Conservation (phyloP, 129 eudicot species). For the Tagetes erecta region DNA sequence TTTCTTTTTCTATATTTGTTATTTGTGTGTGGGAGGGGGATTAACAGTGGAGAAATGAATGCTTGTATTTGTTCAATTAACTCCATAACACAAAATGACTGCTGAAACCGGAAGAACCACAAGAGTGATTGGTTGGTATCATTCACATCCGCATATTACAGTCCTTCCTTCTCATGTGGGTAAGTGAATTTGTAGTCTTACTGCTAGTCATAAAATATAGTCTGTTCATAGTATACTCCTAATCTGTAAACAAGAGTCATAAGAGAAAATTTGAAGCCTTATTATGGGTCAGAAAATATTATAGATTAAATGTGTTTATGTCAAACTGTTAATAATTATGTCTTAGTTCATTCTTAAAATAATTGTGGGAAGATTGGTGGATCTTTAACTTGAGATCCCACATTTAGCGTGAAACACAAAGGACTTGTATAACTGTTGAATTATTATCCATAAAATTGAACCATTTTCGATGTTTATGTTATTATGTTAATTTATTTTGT, state of each 20-base stretch:
- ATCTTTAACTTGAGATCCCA: conserved; percentile 15
- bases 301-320: background rate
- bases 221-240: background rate
- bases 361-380: conserved; percentile 15
- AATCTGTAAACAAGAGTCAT: conserved; percentile 3
- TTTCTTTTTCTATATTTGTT: background rate
- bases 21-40: background rate
- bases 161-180: conserved; percentile 99
- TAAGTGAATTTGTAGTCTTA: conserved; percentile 39
- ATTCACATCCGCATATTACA: conserved; percentile 98
- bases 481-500: background rate
- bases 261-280: conserved; percentile 17
- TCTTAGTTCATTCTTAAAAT: conserved; percentile 1
- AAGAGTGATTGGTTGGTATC: conserved; percentile 99
- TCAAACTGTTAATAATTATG: background rate
- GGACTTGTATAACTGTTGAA: background rate
- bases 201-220: background rate
- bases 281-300: background rate
- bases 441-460: background rate
- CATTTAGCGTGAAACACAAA: conserved; percentile 9
- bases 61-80: conserved; percentile 48
- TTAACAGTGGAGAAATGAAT: background rate
- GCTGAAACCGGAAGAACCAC: conserved; percentile 81
- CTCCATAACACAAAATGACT: conserved; percentile 87
- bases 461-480: conserved; percentile 16